phyloP scores from a whole-genome alignment of 768 basidiomycete genomes.

The Pleurotus sapidus region DNA sequence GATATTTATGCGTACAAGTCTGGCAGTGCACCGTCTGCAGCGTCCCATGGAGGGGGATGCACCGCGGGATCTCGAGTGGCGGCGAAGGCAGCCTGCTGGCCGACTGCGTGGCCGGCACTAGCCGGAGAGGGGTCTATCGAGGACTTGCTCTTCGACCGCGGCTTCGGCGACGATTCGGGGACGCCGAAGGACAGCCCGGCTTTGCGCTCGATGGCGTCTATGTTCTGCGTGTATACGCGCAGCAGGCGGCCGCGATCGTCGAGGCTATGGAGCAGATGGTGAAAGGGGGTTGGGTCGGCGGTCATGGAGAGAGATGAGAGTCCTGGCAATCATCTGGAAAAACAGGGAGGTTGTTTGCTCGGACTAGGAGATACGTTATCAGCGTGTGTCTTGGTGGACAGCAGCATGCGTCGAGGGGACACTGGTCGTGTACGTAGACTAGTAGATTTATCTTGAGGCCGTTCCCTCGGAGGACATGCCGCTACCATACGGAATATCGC shows the following conservation, averaged over 20 bases:
- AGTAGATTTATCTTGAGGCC: neutral
- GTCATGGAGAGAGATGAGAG: slow-evolving; percentile 69
- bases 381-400: slow-evolving; percentile 7
- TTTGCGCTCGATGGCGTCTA: slow-evolving; percentile 84
- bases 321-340: slow-evolving; percentile 87
- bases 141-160: slow-evolving; percentile 43
- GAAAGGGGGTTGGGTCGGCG: slow-evolving; percentile 80
- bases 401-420: neutral
- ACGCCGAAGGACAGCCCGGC: slow-evolving; percentile 88
- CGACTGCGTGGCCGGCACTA: slow-evolving; percentile 15
- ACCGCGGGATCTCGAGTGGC: slow-evolving; percentile 63
- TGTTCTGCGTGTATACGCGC: slow-evolving; percentile 92
- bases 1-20: slow-evolving; percentile 70
- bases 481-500: neutral
- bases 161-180: slow-evolving; percentile 61
- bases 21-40: slow-evolving; percentile 79
- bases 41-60: slow-evolving; percentile 89
- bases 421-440: neutral
- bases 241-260: slow-evolving; percentile 76
- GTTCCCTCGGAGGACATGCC: too few relatives aligned
- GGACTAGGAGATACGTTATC: slow-evolving; percentile 39
- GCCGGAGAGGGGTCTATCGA: slow-evolving; percentile 9
- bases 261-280: slow-evolving; percentile 67
- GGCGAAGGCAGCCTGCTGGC: slow-evolving; percentile 45
- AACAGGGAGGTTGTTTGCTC: slow-evolving; percentile 75